Conservation (phyloP, 2,329 filamentous ascomycete species). For the Stromatinia cepivora region DNA sequence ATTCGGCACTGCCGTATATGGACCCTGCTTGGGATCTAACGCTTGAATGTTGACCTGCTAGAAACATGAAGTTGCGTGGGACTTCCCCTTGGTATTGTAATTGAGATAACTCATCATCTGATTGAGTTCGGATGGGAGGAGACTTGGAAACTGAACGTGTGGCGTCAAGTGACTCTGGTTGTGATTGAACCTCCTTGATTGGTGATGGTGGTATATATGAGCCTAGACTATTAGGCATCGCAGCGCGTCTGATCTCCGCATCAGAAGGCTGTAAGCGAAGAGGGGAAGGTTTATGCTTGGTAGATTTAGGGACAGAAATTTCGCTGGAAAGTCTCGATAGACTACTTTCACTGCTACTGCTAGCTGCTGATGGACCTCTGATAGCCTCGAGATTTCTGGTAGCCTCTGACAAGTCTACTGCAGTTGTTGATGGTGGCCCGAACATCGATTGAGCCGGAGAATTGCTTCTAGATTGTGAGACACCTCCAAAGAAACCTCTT, state of each 20-base stretch:
- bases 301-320: conserved; percentile 7
- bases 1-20: conserved; percentile 3
- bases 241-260: conserved; percentile 6
- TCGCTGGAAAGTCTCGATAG: neutral
- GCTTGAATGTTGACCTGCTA: conserved; percentile 4
- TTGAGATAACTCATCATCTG: conserved; percentile 12
- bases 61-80: conserved; percentile 9
- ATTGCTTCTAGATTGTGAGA: conserved; percentile 26
- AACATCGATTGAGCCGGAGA: conserved; percentile 23
- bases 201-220: conserved; percentile 10
- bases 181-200: neutral
- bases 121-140: neutral
- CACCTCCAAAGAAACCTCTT: conserved; percentile 28
- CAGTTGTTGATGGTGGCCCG: conserved; percentile 10
- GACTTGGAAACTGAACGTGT: neutral
- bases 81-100: conserved; percentile 6
- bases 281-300: conserved; percentile 14
- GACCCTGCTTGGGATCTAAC: conserved; percentile 10
- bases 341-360: neutral
- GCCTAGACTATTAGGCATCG: neutral
- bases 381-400: conserved; percentile 1
- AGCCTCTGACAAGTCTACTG: neutral
- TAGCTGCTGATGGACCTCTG: neutral
- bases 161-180: neutral
- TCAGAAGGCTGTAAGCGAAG: conserved; percentile 18